Conservation (phyloP, 2,329 filamentous ascomycete genomes). For the Ophiostoma australiae region DNA sequence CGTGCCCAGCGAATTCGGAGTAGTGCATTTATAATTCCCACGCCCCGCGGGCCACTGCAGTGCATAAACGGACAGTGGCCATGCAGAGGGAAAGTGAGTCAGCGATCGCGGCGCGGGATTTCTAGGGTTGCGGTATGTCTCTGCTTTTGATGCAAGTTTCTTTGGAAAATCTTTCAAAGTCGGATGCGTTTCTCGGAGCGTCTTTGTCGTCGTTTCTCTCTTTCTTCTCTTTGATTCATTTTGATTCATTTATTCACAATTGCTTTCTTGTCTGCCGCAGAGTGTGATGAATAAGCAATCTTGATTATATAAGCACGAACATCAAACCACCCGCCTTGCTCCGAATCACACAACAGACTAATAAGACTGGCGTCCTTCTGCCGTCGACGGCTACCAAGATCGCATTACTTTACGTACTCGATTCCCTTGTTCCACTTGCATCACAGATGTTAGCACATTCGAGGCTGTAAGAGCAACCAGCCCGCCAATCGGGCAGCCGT, state of each 20-base stretch:
- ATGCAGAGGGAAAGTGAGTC: background rate
- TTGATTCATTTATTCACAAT: background rate
- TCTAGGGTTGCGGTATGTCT: background rate
- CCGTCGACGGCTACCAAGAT: background rate
- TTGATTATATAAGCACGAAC: background rate
- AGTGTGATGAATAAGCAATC: background rate
- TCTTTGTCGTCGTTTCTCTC: background rate
- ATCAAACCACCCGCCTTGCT: background rate
- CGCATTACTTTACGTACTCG: conserved; percentile 5
- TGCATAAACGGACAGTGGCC: background rate
- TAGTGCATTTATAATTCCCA: background rate
- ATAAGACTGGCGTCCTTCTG: background rate
- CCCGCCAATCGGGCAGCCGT: background rate
- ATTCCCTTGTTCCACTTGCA: background rate
- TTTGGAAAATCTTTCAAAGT: background rate
- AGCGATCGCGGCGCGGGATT: conserved; percentile 13
- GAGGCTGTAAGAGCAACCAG: conserved; percentile 18
- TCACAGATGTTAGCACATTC: conserved; percentile 12
- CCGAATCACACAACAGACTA: background rate
- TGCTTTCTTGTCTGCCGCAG: background rate
- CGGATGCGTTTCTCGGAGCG: background rate
- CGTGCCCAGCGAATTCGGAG: conserved; percentile 13
- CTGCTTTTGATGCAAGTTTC: background rate
- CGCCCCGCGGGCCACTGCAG: too few relatives aligned
- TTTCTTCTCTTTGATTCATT: background rate